Evolutionary conservation across 83 land plant species (phyloP).

Genomic region (Diphasiastrum complanatum): DNA sequence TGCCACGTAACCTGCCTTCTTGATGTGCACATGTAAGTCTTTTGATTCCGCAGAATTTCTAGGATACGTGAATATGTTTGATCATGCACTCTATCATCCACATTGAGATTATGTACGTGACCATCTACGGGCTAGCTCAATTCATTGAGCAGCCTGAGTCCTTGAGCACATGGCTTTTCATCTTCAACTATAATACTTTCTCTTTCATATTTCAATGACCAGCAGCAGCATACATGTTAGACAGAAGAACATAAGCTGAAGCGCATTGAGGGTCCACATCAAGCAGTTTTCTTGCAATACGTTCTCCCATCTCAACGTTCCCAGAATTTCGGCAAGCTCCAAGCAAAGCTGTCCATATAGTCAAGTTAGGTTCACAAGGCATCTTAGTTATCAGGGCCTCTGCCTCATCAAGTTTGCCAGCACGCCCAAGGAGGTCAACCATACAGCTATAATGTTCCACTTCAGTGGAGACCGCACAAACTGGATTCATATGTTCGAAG

Average conservation of each 20-base stretch:
- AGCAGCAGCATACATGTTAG: slow-evolving; percentile 12
- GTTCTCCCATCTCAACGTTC: neutral
- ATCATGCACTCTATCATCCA: too few relatives aligned
- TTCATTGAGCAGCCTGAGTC: slow-evolving; percentile 1
- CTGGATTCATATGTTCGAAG: neutral
- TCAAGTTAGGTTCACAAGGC: slow-evolving; percentile 4
- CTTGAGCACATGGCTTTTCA: neutral
- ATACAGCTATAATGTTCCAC: slow-evolving; percentile 28
- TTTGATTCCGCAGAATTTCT: too few relatives aligned
- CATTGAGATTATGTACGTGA: too few relatives aligned
- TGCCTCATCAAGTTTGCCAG: slow-evolving; percentile 26
- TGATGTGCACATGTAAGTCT: too few relatives aligned
- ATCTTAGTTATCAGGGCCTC: neutral
- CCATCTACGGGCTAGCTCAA: too few relatives aligned
- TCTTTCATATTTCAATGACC: neutral
- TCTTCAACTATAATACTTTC: slow-evolving; percentile 2
- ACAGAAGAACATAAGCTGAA: slow-evolving; percentile 7
- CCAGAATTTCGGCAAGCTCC: neutral
- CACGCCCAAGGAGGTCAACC: slow-evolving; percentile 35
- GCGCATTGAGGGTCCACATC: neutral
- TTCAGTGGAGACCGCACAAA: neutral
- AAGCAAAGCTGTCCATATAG: slow-evolving; percentile 6
- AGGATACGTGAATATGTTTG: too few relatives aligned
- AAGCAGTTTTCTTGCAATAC: neutral
- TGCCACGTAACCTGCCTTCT: too few relatives aligned